Evolutionary conservation across 768 basidiomycete genomes (phyloP).

Genomic region (Auricularia cornea): DNA sequence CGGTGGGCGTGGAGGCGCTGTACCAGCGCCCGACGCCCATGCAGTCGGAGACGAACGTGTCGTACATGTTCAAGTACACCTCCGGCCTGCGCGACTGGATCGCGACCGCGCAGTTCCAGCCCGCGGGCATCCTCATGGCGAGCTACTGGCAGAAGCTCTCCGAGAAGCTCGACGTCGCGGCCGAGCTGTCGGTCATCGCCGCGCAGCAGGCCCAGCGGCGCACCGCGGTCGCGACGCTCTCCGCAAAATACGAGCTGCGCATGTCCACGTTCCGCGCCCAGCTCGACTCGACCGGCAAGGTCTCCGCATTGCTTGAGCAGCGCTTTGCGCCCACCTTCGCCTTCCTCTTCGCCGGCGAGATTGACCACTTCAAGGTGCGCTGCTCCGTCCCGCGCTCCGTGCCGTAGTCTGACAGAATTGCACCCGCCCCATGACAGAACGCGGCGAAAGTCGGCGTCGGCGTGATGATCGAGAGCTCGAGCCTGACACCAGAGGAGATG

Average conservation of each 20-base stretch:
- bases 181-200: slow-evolving; percentile 79
- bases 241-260: slow-evolving; percentile 94
- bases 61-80: slow-evolving; percentile 77
- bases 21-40: slow-evolving; percentile 72
- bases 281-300: slow-evolving; percentile 89
- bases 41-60: slow-evolving; percentile 58
- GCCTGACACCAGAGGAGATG: slow-evolving; percentile 79
- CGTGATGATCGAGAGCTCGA: slow-evolving; percentile 92
- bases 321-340: slow-evolving; percentile 92
- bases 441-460: slow-evolving; percentile 91
- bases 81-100: slow-evolving; percentile 73
- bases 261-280: slow-evolving; percentile 92
- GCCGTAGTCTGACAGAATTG: neutral
- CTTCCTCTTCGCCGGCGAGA: slow-evolving; percentile 91
- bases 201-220: slow-evolving; percentile 54
- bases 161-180: slow-evolving; percentile 95
- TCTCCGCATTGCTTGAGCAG: slow-evolving; percentile 91
- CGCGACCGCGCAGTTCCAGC: slow-evolving; percentile 84
- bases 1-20: slow-evolving; percentile 78
- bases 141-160: slow-evolving; percentile 96
- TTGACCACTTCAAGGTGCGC: slow-evolving; percentile 94
- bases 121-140: slow-evolving; percentile 73
- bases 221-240: slow-evolving; percentile 88
- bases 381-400: slow-evolving; percentile 4
- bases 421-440: slow-evolving; percentile 43